Conservation (phyloP, 495 filamentous ascomycete species). For the Xeromyces bisporus region DNA sequence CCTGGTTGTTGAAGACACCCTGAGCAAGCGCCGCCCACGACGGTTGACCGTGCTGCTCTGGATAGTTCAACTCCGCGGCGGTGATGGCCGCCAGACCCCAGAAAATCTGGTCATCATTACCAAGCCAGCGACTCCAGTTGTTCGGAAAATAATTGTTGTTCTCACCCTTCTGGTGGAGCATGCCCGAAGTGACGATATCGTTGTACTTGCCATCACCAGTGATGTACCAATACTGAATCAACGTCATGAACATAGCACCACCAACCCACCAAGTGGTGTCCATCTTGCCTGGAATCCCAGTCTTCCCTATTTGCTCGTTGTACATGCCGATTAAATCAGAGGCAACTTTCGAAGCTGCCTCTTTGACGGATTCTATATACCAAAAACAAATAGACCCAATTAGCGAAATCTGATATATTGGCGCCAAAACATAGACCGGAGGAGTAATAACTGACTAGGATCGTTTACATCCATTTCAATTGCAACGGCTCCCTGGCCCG, state of each 20-base stretch:
- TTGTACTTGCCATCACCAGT: slow-evolving; percentile 49
- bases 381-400: not conserved
- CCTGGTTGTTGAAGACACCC: slow-evolving; percentile 48
- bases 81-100: slow-evolving; percentile 62
- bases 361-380: slow-evolving; percentile 45
- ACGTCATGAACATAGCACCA: slow-evolving; percentile 51
- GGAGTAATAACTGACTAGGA: slow-evolving; percentile 52
- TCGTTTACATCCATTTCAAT: slow-evolving; percentile 19
- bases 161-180: slow-evolving; percentile 43
- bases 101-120: slow-evolving; percentile 67
- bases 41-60: slow-evolving; percentile 37
- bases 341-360: slow-evolving; percentile 39
- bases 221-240: slow-evolving; percentile 53
- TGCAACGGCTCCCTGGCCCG: slow-evolving; percentile 12
- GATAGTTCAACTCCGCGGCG: slow-evolving; percentile 58
- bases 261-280: slow-evolving; percentile 61
- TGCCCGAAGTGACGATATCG: slow-evolving; percentile 30
- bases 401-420: not conserved
- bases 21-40: slow-evolving; percentile 46
- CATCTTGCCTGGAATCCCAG: slow-evolving; percentile 41
- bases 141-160: slow-evolving; percentile 42
- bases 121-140: slow-evolving; percentile 33
- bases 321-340: slow-evolving; percentile 57
- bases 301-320: slow-evolving; percentile 44
- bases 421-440: slow-evolving; percentile 27